Percentiles rank a stretch among this genome's conserved stretches.
Conservation (phyloP, 176 grass and related monocot genomes). For the Zizania latifolia region DNA sequence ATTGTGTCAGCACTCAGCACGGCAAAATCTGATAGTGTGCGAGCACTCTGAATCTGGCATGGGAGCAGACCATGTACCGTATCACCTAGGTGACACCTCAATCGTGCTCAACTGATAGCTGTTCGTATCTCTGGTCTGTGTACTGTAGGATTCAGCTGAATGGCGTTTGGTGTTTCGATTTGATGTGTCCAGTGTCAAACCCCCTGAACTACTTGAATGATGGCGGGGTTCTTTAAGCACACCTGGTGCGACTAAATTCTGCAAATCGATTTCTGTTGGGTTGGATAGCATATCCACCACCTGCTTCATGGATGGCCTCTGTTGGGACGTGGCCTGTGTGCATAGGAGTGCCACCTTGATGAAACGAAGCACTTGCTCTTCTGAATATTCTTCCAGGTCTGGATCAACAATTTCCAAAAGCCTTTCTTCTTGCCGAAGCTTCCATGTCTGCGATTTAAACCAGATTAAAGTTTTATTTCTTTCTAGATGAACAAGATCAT, state of each 20-base stretch:
- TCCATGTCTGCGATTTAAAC: slow-evolving; percentile 47
- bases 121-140: slow-evolving; percentile 42
- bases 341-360: slow-evolving; percentile 59
- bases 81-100: slow-evolving; percentile 44
- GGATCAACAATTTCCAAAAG: slow-evolving; percentile 57
- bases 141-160: slow-evolving; percentile 9
- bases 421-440: slow-evolving; percentile 41
- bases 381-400: slow-evolving; percentile 36
- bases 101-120: slow-evolving; percentile 36
- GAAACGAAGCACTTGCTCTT: slow-evolving; percentile 51
- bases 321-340: slow-evolving; percentile 52
- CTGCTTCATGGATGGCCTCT: slow-evolving; percentile 58
- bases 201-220: background rate
- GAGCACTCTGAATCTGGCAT: background rate
- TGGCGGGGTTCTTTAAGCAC: slow-evolving; percentile 53
- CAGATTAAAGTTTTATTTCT: slow-evolving; percentile 6
- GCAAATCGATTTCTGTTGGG: slow-evolving; percentile 34
- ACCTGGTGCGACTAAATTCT: slow-evolving; percentile 38
- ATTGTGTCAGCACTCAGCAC: background rate
- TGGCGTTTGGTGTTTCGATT: slow-evolving; percentile 34
- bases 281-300: slow-evolving; percentile 48
- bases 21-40: background rate
- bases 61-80: background rate
- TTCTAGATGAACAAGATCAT: background rate
- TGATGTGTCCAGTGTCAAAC: slow-evolving; percentile 19